Base-by-base conservation (phyloP, 164 flowering plant species). In the Kingdonia uniflora region DNA sequence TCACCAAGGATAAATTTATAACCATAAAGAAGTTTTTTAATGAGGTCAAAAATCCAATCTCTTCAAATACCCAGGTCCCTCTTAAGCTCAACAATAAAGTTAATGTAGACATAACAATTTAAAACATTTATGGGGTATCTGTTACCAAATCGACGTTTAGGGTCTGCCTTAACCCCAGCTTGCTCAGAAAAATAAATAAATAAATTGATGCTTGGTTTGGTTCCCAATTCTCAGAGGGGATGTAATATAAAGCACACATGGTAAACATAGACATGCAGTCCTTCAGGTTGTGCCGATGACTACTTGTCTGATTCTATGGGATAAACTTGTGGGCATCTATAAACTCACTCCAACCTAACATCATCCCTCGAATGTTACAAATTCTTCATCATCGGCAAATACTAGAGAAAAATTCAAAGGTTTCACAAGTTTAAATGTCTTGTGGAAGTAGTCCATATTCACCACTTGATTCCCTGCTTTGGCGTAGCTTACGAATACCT, bases 401-500 rank as follows among this genome's bases (percentile, higher is more conserved):
- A 16, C 60, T 44, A 58, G 53, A 22, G 68, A 66, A 23, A n/a
- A 25, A 15, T 54, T 52, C 26, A 42, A 60, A 42, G 49, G 42
- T 20, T 54, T 69, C 71, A 44, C 61, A n/a, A 39, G 39, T 53
- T 42, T 71, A 56, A 14, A 29, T 55, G 8, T 29, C 35, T 14
- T 41, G 63, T 51, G 62, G 54, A 64, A 64, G 53, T 66, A 52
- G 41, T 17, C 21, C 42, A 17, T 57, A 62, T 6, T 55, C 64
- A 29, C 35, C 35, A 29, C 6, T 29, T 26, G 59, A 71, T 60
- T 65, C 76, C 45, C 70, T 68, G 58, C 57, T 50, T 17, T 72
- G 76, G 83, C 75, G 41, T 40, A 59, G 64, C 49, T 75, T 84
- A 49, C 75, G 80, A 16, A 45, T 69, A 13, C 73, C 80, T 35